Percentiles rank a stretch among this genome's conserved stretches.
Evolutionary conservation across 1,284 basidiomycete genomes (phyloP).

Genomic region (Grifola frondosa): DNA sequence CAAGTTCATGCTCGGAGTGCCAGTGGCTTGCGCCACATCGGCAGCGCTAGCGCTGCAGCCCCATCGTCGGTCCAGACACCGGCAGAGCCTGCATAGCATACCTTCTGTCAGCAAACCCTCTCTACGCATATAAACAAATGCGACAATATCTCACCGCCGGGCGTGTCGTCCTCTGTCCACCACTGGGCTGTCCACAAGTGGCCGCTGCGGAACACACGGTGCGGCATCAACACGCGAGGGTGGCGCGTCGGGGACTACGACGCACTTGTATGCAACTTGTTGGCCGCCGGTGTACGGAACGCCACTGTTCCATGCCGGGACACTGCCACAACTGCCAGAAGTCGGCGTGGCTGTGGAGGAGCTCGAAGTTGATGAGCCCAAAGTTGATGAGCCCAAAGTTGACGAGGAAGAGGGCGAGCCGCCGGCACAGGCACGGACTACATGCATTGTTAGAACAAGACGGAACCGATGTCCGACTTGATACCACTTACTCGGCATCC

Average conservation of each 20-base stretch:
- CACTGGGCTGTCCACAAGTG: constrained; percentile 52
- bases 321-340: constrained; percentile 44
- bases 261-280: constrained; percentile 50
- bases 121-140: too few species aligned
- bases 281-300: constrained; percentile 49
- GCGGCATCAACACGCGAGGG: constrained; percentile 17
- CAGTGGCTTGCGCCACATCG: background rate
- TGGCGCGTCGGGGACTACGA: constrained; percentile 14
- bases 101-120: too few species aligned
- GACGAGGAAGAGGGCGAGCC: constrained; percentile 24
- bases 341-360: constrained; percentile 26
- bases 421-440: constrained; percentile 59
- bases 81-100: constrained; percentile 26
- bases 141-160: constrained; percentile 39
- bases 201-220: constrained; percentile 32
- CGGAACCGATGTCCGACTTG: background rate
- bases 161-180: constrained; percentile 60
- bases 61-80: constrained; percentile 39
- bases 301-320: constrained; percentile 49
- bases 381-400: constrained; percentile 29
- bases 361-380: constrained; percentile 30
- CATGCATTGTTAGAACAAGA: constrained; percentile 7
- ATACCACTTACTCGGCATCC: constrained; percentile 56
- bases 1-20: constrained; percentile 5
- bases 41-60: constrained; percentile 28